Evolutionary conservation across 345 rosid species (phyloP).

Genomic region (Lepidium sativum): DNA sequence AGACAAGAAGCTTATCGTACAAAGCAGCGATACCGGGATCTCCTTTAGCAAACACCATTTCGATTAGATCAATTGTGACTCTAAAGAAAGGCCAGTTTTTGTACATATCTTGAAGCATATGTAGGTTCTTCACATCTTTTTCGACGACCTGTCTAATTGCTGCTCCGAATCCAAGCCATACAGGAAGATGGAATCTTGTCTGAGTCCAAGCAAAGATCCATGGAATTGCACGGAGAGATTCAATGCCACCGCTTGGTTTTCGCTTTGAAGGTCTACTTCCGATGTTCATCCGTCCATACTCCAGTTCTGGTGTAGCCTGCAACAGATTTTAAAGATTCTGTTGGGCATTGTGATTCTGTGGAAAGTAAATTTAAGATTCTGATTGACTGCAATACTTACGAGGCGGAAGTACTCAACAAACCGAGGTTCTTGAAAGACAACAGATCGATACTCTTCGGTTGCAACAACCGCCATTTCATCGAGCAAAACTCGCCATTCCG

Average conservation of each 20-base stretch:
- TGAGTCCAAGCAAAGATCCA: constrained; percentile 99
- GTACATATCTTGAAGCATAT: constrained; percentile 86
- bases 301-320: constrained; percentile 97
- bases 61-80: constrained; percentile 91
- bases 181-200: constrained; percentile 96
- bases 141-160: constrained; percentile 62
- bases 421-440: constrained; percentile 86
- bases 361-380: not conserved
- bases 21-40: constrained; percentile 86
- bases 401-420: constrained; percentile 97
- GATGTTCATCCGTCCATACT: constrained; percentile 97
- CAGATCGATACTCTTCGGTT: constrained; percentile 78
- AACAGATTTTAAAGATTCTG: not conserved
- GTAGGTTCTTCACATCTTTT: constrained; percentile 66
- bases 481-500: constrained; percentile 86
- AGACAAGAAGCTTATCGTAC: constrained; percentile 87
- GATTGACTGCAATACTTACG: constrained; percentile 34
- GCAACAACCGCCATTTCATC: constrained; percentile 94
- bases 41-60: constrained; percentile 99
- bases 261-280: constrained; percentile 97
- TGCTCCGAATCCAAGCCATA: constrained; percentile 95
- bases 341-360: not conserved
- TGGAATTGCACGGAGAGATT: constrained; percentile 97
- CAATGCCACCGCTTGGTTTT: constrained; percentile 95
- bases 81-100: constrained; percentile 91